phyloP scores from a whole-genome alignment of 257 asterid genomes.

The Knoxia roxburghii region DNA sequence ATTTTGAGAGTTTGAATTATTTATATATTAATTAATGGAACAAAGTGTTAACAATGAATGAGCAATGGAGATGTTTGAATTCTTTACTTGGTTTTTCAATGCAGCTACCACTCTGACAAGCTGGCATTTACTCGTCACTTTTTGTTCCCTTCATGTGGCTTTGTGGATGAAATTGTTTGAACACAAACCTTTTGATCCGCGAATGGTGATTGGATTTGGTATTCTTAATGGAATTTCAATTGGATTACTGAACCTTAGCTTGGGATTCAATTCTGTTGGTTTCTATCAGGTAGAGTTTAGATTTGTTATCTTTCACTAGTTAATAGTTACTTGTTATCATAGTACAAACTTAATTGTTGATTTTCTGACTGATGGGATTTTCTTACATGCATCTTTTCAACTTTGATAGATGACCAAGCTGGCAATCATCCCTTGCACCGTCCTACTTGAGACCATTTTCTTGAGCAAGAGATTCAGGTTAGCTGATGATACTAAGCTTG shows the following conservation, averaged over 20 bases:
- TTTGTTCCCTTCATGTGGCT: conserved; percentile 80
- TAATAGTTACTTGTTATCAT: too few relatives aligned
- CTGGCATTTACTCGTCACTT: conserved; percentile 87
- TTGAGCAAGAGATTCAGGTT: conserved; percentile 82
- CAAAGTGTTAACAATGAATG: too few relatives aligned
- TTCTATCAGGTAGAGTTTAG: conserved; percentile 61
- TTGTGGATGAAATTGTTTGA: conserved; percentile 67
- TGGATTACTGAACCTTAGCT: conserved; percentile 82
- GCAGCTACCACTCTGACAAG: conserved; percentile 90
- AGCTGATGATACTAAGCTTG: background rate
- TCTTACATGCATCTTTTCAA: conserved; percentile 17
- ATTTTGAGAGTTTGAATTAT: too few relatives aligned
- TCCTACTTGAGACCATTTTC: conserved; percentile 79
- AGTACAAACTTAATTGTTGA: background rate
- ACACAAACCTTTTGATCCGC: conserved; percentile 73
- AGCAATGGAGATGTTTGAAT: too few relatives aligned
- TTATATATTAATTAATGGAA: too few relatives aligned
- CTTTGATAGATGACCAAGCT: conserved; percentile 74
- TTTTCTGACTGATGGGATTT: conserved; percentile 4
- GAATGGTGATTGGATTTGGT: conserved; percentile 73
- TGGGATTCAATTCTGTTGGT: conserved; percentile 91
- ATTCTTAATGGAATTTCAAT: conserved; percentile 81
- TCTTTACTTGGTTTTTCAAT: conserved; percentile 13
- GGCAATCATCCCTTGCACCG: conserved; percentile 94
- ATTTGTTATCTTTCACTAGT: conserved; percentile 9